Evolutionary conservation across 768 basidiomycete species (phyloP).

Genomic region (Erythrobasidium yunnanense): DNA sequence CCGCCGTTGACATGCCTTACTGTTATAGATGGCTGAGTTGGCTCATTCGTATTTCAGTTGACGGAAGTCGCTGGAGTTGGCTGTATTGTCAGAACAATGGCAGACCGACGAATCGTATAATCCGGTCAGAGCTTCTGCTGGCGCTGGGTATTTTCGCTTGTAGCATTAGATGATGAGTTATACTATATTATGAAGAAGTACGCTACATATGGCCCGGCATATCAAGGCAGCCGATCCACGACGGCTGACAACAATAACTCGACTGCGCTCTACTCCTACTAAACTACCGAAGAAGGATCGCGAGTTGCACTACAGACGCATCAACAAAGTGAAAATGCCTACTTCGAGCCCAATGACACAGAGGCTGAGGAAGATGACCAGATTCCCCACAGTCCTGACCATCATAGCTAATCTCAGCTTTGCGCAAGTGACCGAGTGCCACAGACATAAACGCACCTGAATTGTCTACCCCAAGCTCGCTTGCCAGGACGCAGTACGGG

Average conservation of each 20-base stretch:
- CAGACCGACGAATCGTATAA: slow-evolving; percentile 54
- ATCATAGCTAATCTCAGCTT: not conserved
- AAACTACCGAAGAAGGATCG: not conserved
- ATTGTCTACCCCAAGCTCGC: slow-evolving; percentile 26
- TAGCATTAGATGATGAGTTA: too few relatives aligned
- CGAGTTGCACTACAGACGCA: not conserved
- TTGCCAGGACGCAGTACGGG: slow-evolving; percentile 2
- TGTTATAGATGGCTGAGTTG: not conserved
- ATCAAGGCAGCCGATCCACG: too few relatives aligned
- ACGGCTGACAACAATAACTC: too few relatives aligned
- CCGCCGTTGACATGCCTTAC: not conserved
- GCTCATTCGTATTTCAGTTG: slow-evolving; percentile 48
- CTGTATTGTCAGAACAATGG: slow-evolving; percentile 80
- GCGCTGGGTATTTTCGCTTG: too few relatives aligned
- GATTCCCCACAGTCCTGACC: slow-evolving; percentile 13
- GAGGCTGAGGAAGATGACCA: slow-evolving; percentile 14
- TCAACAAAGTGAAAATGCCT: slow-evolving; percentile 12
- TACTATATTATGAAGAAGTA: too few relatives aligned
- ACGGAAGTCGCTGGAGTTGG: slow-evolving; percentile 89
- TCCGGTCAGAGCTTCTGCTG: too few relatives aligned
- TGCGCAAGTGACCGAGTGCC: not conserved
- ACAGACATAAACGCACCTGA: slow-evolving; percentile 4
- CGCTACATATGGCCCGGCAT: too few relatives aligned
- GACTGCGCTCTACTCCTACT: too few relatives aligned
- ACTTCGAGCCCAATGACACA: slow-evolving; percentile 18